Conservation (phyloP, 2,329 filamentous ascomycete species). For the Penicillium frequentans region DNA sequence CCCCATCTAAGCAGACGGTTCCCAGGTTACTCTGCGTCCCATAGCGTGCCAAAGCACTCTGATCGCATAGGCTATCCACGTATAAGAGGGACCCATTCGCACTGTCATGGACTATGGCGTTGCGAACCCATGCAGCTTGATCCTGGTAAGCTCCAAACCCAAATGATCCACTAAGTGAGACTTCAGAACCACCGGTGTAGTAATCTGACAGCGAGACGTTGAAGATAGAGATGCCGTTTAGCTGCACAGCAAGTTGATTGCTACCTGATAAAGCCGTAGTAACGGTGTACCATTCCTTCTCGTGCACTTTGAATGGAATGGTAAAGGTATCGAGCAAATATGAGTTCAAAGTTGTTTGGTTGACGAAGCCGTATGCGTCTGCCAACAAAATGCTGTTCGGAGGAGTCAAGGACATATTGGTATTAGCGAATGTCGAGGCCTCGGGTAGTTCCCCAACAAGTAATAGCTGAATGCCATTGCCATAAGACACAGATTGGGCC, state of each 20-base stretch:
- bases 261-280: background rate
- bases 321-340: slow-evolving; percentile 3
- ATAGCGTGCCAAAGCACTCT: slow-evolving; percentile 12
- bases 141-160: slow-evolving; percentile 21
- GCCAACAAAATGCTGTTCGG: slow-evolving; percentile 5
- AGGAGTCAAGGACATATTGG: slow-evolving; percentile 4
- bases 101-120: slow-evolving; percentile 11
- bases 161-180: slow-evolving; percentile 4
- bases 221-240: background rate
- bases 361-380: slow-evolving; percentile 4
- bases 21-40: slow-evolving; percentile 26
- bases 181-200: slow-evolving; percentile 2
- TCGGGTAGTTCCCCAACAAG: slow-evolving; percentile 5
- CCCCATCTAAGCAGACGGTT: slow-evolving; percentile 48
- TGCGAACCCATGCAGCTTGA: slow-evolving; percentile 13
- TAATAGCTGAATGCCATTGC: slow-evolving; percentile 3
- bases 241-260: slow-evolving; percentile 3
- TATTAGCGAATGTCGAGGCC: slow-evolving; percentile 5
- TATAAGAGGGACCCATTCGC: slow-evolving; percentile 16
- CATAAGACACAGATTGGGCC: background rate
- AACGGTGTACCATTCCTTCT: slow-evolving; percentile 6
- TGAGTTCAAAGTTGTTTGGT: slow-evolving; percentile 5
- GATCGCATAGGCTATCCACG: slow-evolving; percentile 6
- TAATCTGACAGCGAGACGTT: slow-evolving; percentile 3
- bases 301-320: slow-evolving; percentile 3